Base-by-base conservation (phyloP, 257 asterid genomes). In the Penstemon davidsonii region DNA sequence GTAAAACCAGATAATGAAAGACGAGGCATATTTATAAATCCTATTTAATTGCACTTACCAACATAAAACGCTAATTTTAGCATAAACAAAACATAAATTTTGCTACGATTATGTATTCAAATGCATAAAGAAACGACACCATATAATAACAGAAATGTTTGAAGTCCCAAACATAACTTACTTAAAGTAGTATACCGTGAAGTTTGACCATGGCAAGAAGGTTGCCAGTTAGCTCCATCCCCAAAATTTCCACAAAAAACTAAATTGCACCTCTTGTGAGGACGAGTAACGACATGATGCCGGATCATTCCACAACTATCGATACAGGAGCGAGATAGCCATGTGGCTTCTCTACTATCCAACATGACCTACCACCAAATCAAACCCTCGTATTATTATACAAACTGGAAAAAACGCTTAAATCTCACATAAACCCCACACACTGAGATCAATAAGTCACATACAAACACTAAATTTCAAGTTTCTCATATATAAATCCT, bases 141-240 rank as follows among this genome's bases (percentile, higher is more conserved):
- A 19, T n/a, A 5, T 2, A 46, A 62, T 33, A 12, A 19, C 18
- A 3, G 46, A 19, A 10, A 36, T 25, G 11, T 8, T 10, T 8
- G 8, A 33, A 5, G 10, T 55, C 15, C 37, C 5, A 4, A 68
- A 67, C 43, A 19, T 47, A 44, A 79, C 82, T 55, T 65, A 81
- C 79, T 64, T 33, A 64, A 51, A 71, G 72, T 36, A 11, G 63
- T 40, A 62, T 76, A 74, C 81, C 80, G 76, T 55, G 72, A 67
- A 67, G 75, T 66, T 74, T 64, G 79, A 50, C 70, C 64, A 44
- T 38, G 39, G 41, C 59, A 71, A 65, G 56, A 43, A 60, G 72
- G 55, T 51, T 51, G 65, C 19, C n/a, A 39, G 9, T 58, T 71
- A 1, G 78, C 64, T 55, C 73, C 78, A 3, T 13, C 49, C 50